Conservation (phyloP, 2,329 filamentous ascomycete genomes). For the Trichophyton mentagrophytes region DNA sequence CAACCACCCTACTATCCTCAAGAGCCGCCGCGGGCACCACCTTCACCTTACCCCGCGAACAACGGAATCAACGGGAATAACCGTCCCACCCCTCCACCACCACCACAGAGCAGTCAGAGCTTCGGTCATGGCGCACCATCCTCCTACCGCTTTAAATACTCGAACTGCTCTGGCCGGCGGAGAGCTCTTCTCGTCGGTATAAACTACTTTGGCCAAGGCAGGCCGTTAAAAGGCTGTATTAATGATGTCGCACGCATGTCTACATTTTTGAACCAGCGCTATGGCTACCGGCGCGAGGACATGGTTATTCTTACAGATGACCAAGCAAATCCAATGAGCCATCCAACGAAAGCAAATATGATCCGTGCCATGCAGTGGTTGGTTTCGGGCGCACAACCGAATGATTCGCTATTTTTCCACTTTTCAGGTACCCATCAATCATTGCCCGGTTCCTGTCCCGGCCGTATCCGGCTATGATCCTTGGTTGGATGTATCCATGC, state of each 20-base stretch:
- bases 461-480: not conserved
- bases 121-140: slow-evolving; percentile 3
- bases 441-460: not conserved
- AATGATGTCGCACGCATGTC: slow-evolving; percentile 5
- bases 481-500: not conserved
- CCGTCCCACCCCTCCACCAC: not conserved
- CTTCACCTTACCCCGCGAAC: not conserved
- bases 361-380: slow-evolving; percentile 3
- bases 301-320: slow-evolving; percentile 7
- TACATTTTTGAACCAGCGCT: not conserved
- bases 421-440: slow-evolving; percentile 3
- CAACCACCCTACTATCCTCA: not conserved
- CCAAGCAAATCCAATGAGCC: slow-evolving; percentile 1
- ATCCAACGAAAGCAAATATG: slow-evolving; percentile 4
- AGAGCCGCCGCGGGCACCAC: not conserved
- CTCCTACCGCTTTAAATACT: slow-evolving; percentile 2
- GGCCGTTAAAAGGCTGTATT: slow-evolving; percentile 1
- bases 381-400: not conserved
- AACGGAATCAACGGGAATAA: slow-evolving; percentile 25
- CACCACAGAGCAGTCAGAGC: not conserved
- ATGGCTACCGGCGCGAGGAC: slow-evolving; percentile 5
- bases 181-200: slow-evolving; percentile 3
- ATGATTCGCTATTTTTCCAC: slow-evolving; percentile 6
- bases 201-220: slow-evolving; percentile 2
- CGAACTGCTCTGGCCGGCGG: slow-evolving; percentile 1